Conservation (phyloP, 2,329 filamentous ascomycete genomes). For the Pseudogymnoascus sp. region DNA sequence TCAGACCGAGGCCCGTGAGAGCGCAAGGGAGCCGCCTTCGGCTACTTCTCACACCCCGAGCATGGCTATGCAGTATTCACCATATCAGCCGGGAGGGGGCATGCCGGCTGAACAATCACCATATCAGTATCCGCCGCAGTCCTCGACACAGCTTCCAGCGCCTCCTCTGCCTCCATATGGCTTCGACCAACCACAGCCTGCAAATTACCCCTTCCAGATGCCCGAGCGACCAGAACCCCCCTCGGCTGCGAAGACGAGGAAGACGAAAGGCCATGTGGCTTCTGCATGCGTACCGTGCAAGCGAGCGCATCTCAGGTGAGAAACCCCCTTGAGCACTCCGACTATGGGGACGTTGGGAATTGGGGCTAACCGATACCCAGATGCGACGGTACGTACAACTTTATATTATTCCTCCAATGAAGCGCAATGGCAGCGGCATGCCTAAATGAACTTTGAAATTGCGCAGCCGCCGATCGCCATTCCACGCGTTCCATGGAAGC, state of each 20-base stretch:
- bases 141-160: not conserved
- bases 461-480: conserved; percentile 1
- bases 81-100: conserved; percentile 15
- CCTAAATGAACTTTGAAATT: conserved; percentile 3
- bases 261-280: conserved; percentile 73
- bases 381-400: conserved; percentile 53
- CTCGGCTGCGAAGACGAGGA: conserved; percentile 47
- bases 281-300: conserved; percentile 83
- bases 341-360: not conserved
- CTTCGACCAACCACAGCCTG: not conserved
- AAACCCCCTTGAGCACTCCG: conserved; percentile 8
- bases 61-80: conserved; percentile 17
- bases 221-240: conserved; percentile 16
- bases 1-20: conserved; percentile 4
- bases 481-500: not conserved
- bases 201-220: not conserved
- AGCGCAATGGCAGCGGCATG: not conserved
- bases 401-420: conserved; percentile 11
- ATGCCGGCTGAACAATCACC: not conserved
- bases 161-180: not conserved
- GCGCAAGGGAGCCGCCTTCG: not conserved
- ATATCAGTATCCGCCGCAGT: not conserved
- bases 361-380: conserved; percentile 34
- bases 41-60: not conserved
- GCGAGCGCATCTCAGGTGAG: conserved; percentile 64